Evolutionary conservation across 169 alveolate genomes (phyloP).

Genomic region (Cryptosporidium ryanae): DNA sequence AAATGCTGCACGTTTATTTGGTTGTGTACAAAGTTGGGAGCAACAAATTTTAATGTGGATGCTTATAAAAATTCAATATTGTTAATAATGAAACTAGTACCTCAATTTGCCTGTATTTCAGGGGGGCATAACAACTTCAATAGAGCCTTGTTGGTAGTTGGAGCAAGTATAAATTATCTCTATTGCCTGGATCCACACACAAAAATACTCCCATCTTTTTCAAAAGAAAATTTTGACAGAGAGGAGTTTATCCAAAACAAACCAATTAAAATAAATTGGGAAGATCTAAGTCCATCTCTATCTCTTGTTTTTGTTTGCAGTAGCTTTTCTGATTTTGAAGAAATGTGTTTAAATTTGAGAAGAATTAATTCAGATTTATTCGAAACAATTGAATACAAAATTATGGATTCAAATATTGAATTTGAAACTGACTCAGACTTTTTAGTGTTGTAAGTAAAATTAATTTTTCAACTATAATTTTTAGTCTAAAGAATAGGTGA

Average conservation of each 20-base stretch:
- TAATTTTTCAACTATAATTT: background rate
- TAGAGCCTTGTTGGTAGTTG: slow-evolving; percentile 45
- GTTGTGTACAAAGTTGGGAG: slow-evolving; percentile 57
- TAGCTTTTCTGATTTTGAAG: slow-evolving; percentile 34
- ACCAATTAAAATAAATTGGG: slow-evolving; percentile 60
- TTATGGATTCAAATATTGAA: background rate
- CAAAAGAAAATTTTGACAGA: slow-evolving; percentile 11
- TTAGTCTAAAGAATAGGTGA: slow-evolving; percentile 11
- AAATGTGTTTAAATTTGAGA: slow-evolving; percentile 16
- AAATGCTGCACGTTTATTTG: slow-evolving; percentile 46
- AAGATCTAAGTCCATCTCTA: slow-evolving; percentile 45
- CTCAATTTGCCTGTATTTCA: slow-evolving; percentile 61
- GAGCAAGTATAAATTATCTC: slow-evolving; percentile 19
- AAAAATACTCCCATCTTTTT: slow-evolving; percentile 14
- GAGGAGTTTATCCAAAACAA: slow-evolving; percentile 48
- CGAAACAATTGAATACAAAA: slow-evolving; percentile 7
- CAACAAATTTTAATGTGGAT: slow-evolving; percentile 14
- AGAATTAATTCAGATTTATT: slow-evolving; percentile 41
- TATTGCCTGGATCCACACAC: slow-evolving; percentile 70
- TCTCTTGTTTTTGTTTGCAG: slow-evolving; percentile 35
- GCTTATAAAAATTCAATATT: slow-evolving; percentile 45
- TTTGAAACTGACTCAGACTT: slow-evolving; percentile 15
- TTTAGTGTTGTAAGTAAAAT: slow-evolving; percentile 7
- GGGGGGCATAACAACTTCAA: slow-evolving; percentile 49
- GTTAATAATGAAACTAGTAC: slow-evolving; percentile 19